Base-by-base conservation (phyloP, 1,139 yeast genomes). In the Suhomyces terraborum region DNA sequence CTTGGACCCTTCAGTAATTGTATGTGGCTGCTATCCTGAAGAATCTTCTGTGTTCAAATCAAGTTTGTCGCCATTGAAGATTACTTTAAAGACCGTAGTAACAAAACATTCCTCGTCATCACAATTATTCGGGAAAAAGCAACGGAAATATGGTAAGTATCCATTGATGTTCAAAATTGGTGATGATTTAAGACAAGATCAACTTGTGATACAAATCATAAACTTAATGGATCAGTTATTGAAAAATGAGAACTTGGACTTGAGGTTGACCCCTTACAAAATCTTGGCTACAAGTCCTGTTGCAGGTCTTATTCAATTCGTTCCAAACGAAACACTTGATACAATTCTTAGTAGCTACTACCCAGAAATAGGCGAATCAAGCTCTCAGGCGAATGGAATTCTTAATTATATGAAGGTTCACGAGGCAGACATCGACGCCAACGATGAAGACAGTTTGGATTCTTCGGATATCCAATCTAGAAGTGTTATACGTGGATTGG, bases 121-220 rank as follows among this genome's bases (percentile, higher is more conserved):
- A 8, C 70, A 65, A 44, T 52, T 67, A 6, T 68, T 69, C 49
- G 72, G 71, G 1, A 66, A 63, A 40, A 65, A 59, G 41, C 49
- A 53, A 13, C 18, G 16, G 4, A 66, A 64, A 41, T 60, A 71
- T 45, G 86, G 84, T 0, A 73, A 70, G 37, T 94, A 89, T 61
- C 82, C 95, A 4, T 66, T 93, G 32, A 93, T 94, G 85, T 89
- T 89, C 65, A 94, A 94, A 60, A 86, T 87, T 36, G 98, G 99
- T 3, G 98, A 94, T 63, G 98, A 94, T 59, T 69, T 94, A 38
- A 73, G 98, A 45, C 99, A 94, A 61, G 99, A 94, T 66, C 99
- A 94, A 61, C 75, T 94, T 51, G 95, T 93, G 18, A 87, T 89
- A 40, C 98, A 94, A 61, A 88, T 94, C 45, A 87, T 94, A 40